Conservation (phyloP, 257 asterid genomes). For the Leonotis leonurus region DNA sequence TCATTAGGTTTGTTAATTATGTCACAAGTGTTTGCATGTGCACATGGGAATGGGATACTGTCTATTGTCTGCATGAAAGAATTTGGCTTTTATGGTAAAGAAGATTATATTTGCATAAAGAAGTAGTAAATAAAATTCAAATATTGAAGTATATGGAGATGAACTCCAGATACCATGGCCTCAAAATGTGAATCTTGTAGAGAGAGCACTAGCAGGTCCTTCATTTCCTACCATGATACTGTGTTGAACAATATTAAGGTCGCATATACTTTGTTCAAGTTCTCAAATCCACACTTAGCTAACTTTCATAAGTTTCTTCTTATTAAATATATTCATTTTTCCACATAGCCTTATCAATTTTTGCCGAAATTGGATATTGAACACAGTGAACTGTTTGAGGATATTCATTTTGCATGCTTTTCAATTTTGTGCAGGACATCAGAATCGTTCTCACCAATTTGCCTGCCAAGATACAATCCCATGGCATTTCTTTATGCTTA, state of each 20-base stretch:
- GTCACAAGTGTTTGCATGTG: neutral
- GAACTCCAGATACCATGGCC: neutral
- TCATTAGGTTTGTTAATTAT: conserved; percentile 4
- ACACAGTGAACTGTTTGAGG: conserved; percentile 3
- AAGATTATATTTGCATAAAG: neutral
- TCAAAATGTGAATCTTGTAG: neutral
- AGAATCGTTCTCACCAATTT: conserved; percentile 96
- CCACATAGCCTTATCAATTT: too few species aligned
- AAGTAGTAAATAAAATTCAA: neutral
- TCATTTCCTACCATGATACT: neutral
- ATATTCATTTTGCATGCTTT: conserved; percentile 10
- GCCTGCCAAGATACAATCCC: conserved; percentile 95
- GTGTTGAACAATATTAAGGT: neutral
- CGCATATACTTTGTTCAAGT: neutral
- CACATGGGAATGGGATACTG: neutral
- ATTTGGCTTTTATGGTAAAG: conserved; percentile 4
- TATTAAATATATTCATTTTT: neutral
- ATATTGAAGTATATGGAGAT: neutral
- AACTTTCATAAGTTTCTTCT: neutral
- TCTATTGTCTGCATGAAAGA: neutral
- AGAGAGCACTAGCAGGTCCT: neutral
- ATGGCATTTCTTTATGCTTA: conserved; percentile 94
- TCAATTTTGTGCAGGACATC: conserved; percentile 70
- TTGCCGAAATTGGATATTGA: neutral
- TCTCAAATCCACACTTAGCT: neutral